Evolutionary conservation across 148 eudicot genomes (phyloP).

Genomic region (Diospyros kaki): DNA sequence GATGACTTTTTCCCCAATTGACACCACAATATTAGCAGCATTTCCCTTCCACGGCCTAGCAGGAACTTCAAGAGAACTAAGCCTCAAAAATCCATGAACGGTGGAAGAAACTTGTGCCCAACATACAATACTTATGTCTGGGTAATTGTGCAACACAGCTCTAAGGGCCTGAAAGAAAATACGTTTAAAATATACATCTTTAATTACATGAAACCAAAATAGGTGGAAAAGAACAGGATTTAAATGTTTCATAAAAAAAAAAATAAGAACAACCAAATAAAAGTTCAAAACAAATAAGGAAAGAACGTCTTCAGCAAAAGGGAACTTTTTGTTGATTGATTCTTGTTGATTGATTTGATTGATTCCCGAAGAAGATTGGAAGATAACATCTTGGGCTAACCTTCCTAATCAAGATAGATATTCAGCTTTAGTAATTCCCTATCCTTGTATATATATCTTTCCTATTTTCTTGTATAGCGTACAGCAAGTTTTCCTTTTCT

Average conservation of each 20-base stretch:
- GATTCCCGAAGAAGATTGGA: too few species aligned
- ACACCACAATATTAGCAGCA: constrained; percentile 35
- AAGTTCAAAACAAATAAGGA: background rate
- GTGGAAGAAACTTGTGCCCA: constrained; percentile 67
- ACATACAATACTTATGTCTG: constrained; percentile 54
- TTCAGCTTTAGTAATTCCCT: too few species aligned
- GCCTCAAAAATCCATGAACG: constrained; percentile 42
- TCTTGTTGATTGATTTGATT: too few species aligned
- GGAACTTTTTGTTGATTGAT: too few species aligned
- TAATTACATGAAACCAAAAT: background rate
- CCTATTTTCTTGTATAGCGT: too few species aligned
- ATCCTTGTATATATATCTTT: too few species aligned
- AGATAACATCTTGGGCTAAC: too few species aligned
- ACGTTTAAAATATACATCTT: constrained; percentile 14
- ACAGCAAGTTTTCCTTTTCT: too few species aligned
- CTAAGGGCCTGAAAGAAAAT: constrained; percentile 70
- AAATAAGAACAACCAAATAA: background rate
- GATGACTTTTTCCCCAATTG: constrained; percentile 56
- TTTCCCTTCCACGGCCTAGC: constrained; percentile 37
- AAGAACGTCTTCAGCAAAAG: background rate
- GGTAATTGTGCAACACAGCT: constrained; percentile 94
- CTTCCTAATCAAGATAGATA: too few species aligned
- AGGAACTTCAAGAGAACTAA: constrained; percentile 27
- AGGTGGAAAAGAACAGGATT: background rate
- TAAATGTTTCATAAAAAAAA: too few species aligned